Evolutionary conservation across 169 alveolate genomes (phyloP).

Genomic region (Theileria orientalis): DNA sequence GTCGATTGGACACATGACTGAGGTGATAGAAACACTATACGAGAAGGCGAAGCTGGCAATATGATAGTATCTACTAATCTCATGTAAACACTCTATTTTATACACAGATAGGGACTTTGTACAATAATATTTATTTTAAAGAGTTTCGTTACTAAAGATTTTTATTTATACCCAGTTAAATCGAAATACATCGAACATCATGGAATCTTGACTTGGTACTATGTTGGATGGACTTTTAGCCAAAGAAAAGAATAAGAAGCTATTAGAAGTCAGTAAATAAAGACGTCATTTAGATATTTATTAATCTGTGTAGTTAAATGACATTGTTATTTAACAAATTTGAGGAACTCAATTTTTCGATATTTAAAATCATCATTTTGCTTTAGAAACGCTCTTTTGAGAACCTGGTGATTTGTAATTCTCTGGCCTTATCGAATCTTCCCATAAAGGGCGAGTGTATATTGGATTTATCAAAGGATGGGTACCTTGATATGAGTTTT

Average conservation of each 20-base stretch:
- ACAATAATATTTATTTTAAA: not conserved
- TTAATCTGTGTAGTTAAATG: no score
- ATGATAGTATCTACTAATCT: constrained; percentile 1
- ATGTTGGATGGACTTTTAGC: not conserved
- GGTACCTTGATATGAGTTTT: not conserved
- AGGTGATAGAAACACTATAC: constrained; percentile 79
- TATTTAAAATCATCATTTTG: no score
- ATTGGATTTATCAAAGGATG: not conserved
- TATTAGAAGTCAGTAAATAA: no score
- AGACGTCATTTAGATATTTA: no score
- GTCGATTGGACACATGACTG: constrained; percentile 75
- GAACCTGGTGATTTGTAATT: not conserved
- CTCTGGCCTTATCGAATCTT: not conserved
- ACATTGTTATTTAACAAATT: no score
- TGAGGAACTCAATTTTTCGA: no score
- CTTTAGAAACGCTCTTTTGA: not conserved
- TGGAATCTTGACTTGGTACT: constrained; percentile 3
- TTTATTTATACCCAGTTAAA: not conserved
- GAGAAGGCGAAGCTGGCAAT: constrained; percentile 78
- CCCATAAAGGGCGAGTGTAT: constrained; percentile 1
- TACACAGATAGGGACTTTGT: not conserved
- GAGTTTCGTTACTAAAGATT: not conserved
- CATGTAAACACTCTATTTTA: not conserved
- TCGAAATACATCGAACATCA: not conserved
- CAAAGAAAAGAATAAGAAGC: not conserved